phyloP scores from a whole-genome alignment of 345 rosid genomes.

The Linum trigynum region DNA sequence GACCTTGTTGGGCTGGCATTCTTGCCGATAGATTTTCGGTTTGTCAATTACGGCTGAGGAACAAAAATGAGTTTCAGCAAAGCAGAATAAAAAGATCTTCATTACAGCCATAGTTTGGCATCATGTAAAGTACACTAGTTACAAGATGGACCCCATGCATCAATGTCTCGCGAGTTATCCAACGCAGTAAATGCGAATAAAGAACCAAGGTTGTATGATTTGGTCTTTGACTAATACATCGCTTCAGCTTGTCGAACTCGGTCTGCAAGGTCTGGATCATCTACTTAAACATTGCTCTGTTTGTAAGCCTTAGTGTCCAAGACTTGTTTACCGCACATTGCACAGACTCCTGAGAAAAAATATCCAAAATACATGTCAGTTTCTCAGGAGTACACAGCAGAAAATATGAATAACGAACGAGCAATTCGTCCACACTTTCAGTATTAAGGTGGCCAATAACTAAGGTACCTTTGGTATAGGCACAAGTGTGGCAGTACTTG shows the following conservation, averaged over 20 bases:
- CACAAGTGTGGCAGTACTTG: conserved; percentile 97
- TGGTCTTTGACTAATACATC: too few species aligned
- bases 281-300: conserved; percentile 61
- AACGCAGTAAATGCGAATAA: too few species aligned
- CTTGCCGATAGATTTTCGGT: neutral
- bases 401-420: neutral
- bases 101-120: too few species aligned
- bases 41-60: too few species aligned
- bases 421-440: neutral
- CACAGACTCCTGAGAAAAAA: conserved; percentile 67
- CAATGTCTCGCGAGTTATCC: too few species aligned
- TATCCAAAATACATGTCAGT: conserved; percentile 9
- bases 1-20: neutral
- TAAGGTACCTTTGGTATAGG: conserved; percentile 74
- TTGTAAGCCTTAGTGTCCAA: conserved; percentile 92
- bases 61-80: too few species aligned
- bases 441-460: neutral
- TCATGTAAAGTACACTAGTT: too few species aligned
- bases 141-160: too few species aligned
- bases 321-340: conserved; percentile 98
- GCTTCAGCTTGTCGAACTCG: too few species aligned
- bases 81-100: too few species aligned
- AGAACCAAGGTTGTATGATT: too few species aligned
- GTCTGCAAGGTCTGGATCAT: conserved; percentile 13
- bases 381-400: neutral